Base-by-base conservation (phyloP, 2,329 filamentous ascomycete species). In the Stagonosporopsis vannaccii region DNA sequence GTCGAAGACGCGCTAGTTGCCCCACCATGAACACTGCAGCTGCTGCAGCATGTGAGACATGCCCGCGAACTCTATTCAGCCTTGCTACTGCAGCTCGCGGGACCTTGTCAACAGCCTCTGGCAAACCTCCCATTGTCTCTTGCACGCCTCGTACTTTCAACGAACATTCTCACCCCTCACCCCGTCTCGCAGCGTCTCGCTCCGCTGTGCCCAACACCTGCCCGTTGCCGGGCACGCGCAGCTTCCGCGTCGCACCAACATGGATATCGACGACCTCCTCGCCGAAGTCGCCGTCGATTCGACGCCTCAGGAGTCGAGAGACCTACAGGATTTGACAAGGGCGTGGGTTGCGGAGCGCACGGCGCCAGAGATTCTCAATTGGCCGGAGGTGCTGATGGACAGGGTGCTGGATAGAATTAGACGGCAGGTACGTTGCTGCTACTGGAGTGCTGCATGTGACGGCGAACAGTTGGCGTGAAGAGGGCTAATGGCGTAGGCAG, bases 281-380 rank as follows among this genome's bases (percentile, higher is more conserved):
- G 80, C 80, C 59, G 79, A 81, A 35, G 79, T 83, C 28, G 73
- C 78, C 11, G 73, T 73, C 45, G 73, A 75, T n/a, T 69, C 71
- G 0, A 62, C 80, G 32, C 85, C 86, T 2, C 78, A 79, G 47
- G 84, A 86, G 66, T 87, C 84, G 37, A 84, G 87, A 69, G 94
- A 98, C 77, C 84, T 98, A 65, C 92, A 97, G 75, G 87, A 90
- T 49, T 81, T 99, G 66, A 97, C 94, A 66, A 89, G 94, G 69
- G 90, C 89, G 68, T 99, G 94, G 94, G 86, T 97, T 40, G 91
- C 94, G 39, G 96, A 99, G 77, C 87, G 95, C 66, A 91, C 90
- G 53, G 89, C 92, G 40, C 92, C 94, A 2, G 93, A 97, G 77
- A 82, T 99, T n/a, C 81, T 98, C 35, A 85, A 88, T 78, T 98